Base-by-base conservation (phyloP, 768 basidiomycete genomes). In the Rhodotorula babjevae region DNA sequence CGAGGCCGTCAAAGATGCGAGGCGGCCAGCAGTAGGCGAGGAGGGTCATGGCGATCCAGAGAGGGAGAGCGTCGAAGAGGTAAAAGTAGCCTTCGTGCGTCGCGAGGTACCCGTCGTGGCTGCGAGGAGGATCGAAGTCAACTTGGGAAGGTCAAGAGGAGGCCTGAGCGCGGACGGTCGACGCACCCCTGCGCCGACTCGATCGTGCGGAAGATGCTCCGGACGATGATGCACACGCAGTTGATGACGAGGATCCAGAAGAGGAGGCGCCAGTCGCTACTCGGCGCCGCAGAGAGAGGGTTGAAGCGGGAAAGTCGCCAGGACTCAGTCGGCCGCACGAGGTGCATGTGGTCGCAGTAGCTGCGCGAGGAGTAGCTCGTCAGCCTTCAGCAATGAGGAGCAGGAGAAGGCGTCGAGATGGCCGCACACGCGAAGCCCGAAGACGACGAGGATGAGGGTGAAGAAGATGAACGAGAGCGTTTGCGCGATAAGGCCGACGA, bases 401-500 rank as follows among this genome's bases (percentile, higher is more conserved):
- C 44, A 25, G 4, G 27, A n/a, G 14, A n/a, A n/a, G 25, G 12
- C 12, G 1, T 52, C 3, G 9, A 36, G 36, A 36, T 36, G 49
- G 4, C 15, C 49, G 18, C 49, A 52, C 50, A 52, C 50, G 9
- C 55, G 21, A 14, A 49, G 55, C 11, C 70, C 73, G 14, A 72
- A 77, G 31, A 66, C 15, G 50, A 74, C 42, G 4, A 77, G 68
- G 4, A 71, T 40, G 42, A 50, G 1, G 11, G 68, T 71, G 76
- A 72, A 77, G 12, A 73, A 46, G 19, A 31, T 42, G 52, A 72
- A 77, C 16, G 76, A 68, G 18, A 60, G 63, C 36, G 71, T 63
- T 68, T 77, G 76, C 6, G 72, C 19, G 27, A 65, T 42, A 15
- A 77, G 61, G 42, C 76, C 76, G 49, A 67, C 64, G 9, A 77